Conservation (phyloP, 768 basidiomycete species). For the Panaeolus cyanescens region DNA sequence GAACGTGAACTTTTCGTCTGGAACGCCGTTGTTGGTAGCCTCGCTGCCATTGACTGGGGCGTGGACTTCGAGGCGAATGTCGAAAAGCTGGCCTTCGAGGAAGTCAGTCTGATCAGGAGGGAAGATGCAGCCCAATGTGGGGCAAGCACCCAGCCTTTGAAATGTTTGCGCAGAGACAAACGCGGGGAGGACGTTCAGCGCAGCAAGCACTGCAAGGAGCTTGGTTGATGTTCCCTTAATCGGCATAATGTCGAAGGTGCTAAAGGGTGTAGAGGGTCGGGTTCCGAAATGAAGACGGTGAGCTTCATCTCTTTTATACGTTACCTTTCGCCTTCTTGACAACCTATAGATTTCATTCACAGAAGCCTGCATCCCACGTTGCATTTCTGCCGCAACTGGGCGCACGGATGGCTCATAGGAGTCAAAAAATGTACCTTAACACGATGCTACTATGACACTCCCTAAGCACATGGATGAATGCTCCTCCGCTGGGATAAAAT, state of each 20-base stretch:
- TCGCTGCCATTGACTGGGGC: slow-evolving; percentile 43
- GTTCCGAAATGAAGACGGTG: neutral
- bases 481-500: neutral
- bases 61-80: slow-evolving; percentile 43
- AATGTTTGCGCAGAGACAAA: slow-evolving; percentile 36
- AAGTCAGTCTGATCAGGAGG: slow-evolving; percentile 48
- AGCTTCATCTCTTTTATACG: neutral
- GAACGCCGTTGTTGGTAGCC: slow-evolving; percentile 32
- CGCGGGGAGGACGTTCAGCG: neutral
- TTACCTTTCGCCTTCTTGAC: neutral
- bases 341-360: neutral
- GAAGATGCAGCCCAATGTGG: slow-evolving; percentile 42
- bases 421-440: neutral
- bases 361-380: neutral
- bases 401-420: neutral
- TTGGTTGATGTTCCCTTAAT: neutral
- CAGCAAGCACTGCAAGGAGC: slow-evolving; percentile 18
- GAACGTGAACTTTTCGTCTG: slow-evolving; percentile 40
- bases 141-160: slow-evolving; percentile 42
- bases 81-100: slow-evolving; percentile 42
- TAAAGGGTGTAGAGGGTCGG: neutral
- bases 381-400: neutral
- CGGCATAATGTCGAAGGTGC: neutral
- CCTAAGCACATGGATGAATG: neutral
- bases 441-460: neutral